phyloP scores from a whole-genome alignment of 1,284 basidiomycete genomes.

The Inonotus hispidus region DNA sequence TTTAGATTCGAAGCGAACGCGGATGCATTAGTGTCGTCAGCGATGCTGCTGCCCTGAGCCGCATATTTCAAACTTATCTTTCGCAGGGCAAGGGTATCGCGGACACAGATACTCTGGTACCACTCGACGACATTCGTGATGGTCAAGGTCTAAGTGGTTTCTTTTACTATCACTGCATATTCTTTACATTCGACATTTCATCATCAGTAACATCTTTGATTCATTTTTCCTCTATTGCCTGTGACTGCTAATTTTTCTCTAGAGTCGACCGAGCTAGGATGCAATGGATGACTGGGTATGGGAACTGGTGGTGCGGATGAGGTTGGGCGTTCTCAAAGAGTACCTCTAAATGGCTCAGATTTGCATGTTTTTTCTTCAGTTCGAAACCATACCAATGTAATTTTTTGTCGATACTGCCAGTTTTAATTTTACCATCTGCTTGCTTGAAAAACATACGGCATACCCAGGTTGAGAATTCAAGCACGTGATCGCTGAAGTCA shows the following conservation, averaged over 20 bases:
- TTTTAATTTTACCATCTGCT: no score
- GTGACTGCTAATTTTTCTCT: constrained; percentile 13
- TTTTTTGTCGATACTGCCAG: no score
- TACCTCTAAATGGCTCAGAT: no score
- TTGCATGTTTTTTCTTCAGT: no score
- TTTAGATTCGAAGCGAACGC: constrained; percentile 13
- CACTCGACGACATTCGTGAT: background rate
- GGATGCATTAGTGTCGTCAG: background rate
- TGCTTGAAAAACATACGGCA: no score
- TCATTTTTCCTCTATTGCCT: background rate
- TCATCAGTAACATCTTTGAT: background rate
- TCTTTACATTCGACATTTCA: background rate
- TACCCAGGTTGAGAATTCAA: no score
- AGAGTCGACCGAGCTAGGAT: background rate
- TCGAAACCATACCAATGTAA: no score
- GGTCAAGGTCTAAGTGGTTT: constrained; percentile 18
- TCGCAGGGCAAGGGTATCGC: no score
- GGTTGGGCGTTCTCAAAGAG: background rate
- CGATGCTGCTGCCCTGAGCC: background rate
- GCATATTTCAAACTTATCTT: background rate
- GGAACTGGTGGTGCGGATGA: background rate
- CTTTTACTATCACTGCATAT: background rate
- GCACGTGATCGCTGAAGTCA: no score
- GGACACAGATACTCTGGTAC: no score
- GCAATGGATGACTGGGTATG: background rate